A percentile compares a stretch with the other conserved stretches of the same genome.
These are phyloP conservation scores for Peniophora sp. DNA, from an alignment of 1,284 basidiomycete species.

Conservation along the genomic window DNA sequence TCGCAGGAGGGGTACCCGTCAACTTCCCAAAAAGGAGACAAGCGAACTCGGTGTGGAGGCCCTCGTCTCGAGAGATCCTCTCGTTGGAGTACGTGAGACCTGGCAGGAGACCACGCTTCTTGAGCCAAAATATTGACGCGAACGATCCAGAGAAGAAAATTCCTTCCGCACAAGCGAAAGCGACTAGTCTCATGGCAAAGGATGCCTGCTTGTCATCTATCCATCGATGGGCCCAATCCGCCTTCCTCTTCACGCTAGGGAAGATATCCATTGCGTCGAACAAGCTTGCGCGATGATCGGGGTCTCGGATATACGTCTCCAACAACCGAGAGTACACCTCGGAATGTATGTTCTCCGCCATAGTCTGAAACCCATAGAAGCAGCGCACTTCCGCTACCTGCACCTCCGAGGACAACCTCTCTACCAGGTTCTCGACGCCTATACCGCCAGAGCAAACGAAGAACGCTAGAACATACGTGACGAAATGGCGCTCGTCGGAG, in stretches of 20 bases:
- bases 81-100: constrained; percentile 71
- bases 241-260: constrained; percentile 61
- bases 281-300: constrained; percentile 52
- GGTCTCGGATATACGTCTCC: constrained; percentile 75
- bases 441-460: constrained; percentile 75
- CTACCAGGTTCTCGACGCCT: constrained; percentile 76
- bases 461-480: constrained; percentile 73
- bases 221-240: constrained; percentile 69
- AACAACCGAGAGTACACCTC: constrained; percentile 79
- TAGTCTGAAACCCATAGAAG: constrained; percentile 81
- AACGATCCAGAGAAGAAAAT: constrained; percentile 72
- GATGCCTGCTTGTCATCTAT: constrained; percentile 57
- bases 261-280: constrained; percentile 73
- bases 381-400: constrained; percentile 72
- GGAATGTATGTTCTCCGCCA: constrained; percentile 76
- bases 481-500: constrained; percentile 70
- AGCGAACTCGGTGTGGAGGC: constrained; percentile 70
- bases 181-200: constrained; percentile 67
- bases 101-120: constrained; percentile 76
- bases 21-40: constrained; percentile 36
- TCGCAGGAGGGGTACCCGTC: constrained; percentile 26
- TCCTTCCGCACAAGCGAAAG: constrained; percentile 73
- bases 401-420: constrained; percentile 70
- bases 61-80: constrained; percentile 73
- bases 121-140: constrained; percentile 74